Evolutionary conservation across 1,284 basidiomycete species (phyloP), one percentile per base, ranked within the genome.

Genomic region (Vanrija sp.): DNA sequence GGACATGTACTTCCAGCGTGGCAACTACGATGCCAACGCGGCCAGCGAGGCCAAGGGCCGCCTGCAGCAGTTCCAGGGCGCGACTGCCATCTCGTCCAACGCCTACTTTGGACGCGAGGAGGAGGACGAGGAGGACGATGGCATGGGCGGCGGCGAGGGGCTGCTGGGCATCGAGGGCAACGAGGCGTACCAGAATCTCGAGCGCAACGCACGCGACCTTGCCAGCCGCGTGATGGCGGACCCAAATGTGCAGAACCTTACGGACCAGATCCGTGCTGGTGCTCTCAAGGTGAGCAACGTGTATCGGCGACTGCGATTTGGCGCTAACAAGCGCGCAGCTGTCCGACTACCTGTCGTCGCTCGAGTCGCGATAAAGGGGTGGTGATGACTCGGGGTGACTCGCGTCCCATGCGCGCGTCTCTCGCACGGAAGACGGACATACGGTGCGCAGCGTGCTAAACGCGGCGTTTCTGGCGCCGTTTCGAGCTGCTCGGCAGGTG

Each of bases 1-100:
- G 2, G 96, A 98, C 73, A 93, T 95, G 88, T 98, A 91, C 82
- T 98, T 98, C 76, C 90, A 88, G 39, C 84, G 95, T 28, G 89
- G 89, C 52, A 77, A 85, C 18, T 97, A 97, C 77, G 95, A 98
- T 73, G 84, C 91, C 1, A 71, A 78, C 43, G 81, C 85, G 5
- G 73, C 83, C 34, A 77, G 80, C 42, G 92, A 97, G 76, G 91
- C 93, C 1, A 88, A 92, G 72, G 78, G 82, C 19, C 85, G 95
- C 9, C 79, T 98, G 45, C 84, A 87, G 65, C 80, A 85, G 46
- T 98, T 99, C 84, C 84, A 87, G 65, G 94, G 94, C 16, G 91
- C 95, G 23, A 90, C 89, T 0, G 86, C 91, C 29, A 98, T 98
- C 71, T 96, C 92, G 6, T 94, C 91, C 42, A 96, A 86, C 71